phyloP scores from a whole-genome alignment of 768 basidiomycete species.

The Favolaschia claudopus region DNA sequence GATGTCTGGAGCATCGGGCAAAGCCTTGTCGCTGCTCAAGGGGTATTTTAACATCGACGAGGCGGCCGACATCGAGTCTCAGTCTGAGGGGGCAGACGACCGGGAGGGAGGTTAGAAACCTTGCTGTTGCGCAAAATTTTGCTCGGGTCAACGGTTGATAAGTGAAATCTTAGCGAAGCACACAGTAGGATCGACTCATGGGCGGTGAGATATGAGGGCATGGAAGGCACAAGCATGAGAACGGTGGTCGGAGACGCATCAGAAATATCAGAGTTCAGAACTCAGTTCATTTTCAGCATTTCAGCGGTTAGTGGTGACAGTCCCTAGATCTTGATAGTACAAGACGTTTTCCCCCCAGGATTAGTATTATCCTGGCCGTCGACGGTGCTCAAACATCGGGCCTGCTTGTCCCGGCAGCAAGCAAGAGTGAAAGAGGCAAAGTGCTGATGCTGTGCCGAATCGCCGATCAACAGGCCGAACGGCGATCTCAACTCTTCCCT shows the following conservation, averaged over 20 bases:
- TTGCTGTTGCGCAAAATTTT: not conserved
- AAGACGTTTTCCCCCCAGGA: not conserved
- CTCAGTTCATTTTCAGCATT: constrained; percentile 1
- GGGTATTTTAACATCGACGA: constrained; percentile 2
- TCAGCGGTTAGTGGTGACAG: not conserved
- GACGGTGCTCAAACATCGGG: no score
- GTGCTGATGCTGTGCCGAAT: no score
- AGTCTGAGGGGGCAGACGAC: constrained; percentile 27
- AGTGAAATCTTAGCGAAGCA: constrained; percentile 1
- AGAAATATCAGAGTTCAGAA: constrained; percentile 4
- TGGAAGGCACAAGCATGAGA: not conserved
- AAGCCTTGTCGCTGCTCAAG: constrained; percentile 9
- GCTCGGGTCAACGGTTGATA: no score
- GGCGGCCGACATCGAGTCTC: constrained; percentile 14
- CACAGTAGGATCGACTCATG: constrained; percentile 11
- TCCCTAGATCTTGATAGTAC: not conserved
- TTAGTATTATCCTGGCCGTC: no score
- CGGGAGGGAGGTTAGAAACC: constrained; percentile 7
- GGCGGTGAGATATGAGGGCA: not conserved
- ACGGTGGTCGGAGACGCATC: constrained; percentile 1
- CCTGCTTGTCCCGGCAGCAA: no score
- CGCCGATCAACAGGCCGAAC: no score
- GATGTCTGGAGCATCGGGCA: constrained; percentile 17
- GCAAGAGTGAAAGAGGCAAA: no score
- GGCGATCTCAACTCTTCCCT: no score